Conservation (phyloP, 352 stramenopile genomes). For the Plasmopara muralis region DNA sequence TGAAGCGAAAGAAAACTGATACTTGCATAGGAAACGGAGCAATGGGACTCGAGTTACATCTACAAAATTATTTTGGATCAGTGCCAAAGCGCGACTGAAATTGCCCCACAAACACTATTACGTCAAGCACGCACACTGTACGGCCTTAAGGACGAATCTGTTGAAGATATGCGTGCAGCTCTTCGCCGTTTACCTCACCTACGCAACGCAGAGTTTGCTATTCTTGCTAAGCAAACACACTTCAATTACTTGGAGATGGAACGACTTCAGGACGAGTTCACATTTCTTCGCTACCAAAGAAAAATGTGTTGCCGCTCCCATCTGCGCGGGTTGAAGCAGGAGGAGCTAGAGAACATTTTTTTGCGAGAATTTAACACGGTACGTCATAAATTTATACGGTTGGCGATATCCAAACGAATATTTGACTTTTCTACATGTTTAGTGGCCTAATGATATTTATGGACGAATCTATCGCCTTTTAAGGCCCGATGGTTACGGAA, state of each 20-base stretch:
- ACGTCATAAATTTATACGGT: not conserved
- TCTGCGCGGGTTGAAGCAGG: constrained; percentile 40
- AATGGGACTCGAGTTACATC: constrained; percentile 62
- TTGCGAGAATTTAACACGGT: constrained; percentile 43
- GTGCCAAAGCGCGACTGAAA: constrained; percentile 25
- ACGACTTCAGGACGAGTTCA: constrained; percentile 57
- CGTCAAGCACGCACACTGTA: constrained; percentile 39
- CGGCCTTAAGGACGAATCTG: constrained; percentile 44
- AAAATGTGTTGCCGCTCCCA: constrained; percentile 38
- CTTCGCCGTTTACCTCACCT: constrained; percentile 41
- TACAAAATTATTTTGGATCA: constrained; percentile 58
- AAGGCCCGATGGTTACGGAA: constrained; percentile 49
- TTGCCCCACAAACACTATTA: constrained; percentile 29
- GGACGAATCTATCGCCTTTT: constrained; percentile 39
- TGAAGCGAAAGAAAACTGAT: not conserved
- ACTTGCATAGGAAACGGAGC: constrained; percentile 31
- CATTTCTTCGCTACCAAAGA: constrained; percentile 46
- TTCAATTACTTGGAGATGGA: constrained; percentile 51
- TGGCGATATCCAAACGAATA: no score
- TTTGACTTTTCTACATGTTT: not conserved
- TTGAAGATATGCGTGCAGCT: constrained; percentile 53
- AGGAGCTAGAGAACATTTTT: constrained; percentile 51
- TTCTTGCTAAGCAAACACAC: constrained; percentile 40
- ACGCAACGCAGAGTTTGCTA: constrained; percentile 43
- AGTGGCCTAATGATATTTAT: constrained; percentile 44